phyloP scores from a whole-genome alignment of 2,329 filamentous ascomycete species.

The Fusarium staphyleae region DNA sequence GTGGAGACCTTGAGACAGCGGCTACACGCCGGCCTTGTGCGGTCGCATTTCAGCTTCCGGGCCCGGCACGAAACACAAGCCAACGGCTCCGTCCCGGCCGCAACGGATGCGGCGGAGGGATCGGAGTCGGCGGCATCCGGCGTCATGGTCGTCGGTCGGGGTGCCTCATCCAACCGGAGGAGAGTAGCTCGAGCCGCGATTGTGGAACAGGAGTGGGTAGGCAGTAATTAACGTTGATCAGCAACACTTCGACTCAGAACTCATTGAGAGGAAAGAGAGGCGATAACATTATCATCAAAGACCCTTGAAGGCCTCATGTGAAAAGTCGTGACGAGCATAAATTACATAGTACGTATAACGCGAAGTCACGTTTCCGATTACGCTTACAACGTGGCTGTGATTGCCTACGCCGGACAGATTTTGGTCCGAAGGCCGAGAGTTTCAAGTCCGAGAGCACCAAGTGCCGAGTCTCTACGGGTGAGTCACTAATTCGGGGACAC shows the following conservation, averaged over 20 bases:
- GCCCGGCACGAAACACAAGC: slow-evolving; percentile 85
- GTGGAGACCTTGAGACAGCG: slow-evolving; percentile 78
- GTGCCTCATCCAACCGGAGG: slow-evolving; percentile 26
- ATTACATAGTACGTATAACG: too few species aligned
- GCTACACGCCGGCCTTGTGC: slow-evolving; percentile 77
- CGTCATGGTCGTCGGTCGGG: slow-evolving; percentile 24
- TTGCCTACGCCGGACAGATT: slow-evolving; percentile 26
- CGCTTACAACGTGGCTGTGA: slow-evolving; percentile 19
- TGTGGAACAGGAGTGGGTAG: too few species aligned
- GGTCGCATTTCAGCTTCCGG: slow-evolving; percentile 88
- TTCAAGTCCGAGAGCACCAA: slow-evolving; percentile 24
- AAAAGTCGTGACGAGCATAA: slow-evolving; percentile 13
- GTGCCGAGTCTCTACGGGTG: slow-evolving; percentile 12
- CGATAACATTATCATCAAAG: too few species aligned
- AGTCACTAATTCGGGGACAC: slow-evolving; percentile 24
- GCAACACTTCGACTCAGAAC: neutral
- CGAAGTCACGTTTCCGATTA: slow-evolving; percentile 28
- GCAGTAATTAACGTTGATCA: too few species aligned
- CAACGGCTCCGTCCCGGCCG: slow-evolving; percentile 57
- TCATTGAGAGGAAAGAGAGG: too few species aligned
- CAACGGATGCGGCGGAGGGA: slow-evolving; percentile 21
- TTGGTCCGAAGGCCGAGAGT: slow-evolving; percentile 38
- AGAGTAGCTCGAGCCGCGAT: too few species aligned
- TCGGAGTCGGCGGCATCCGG: slow-evolving; percentile 36
- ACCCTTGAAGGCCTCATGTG: slow-evolving; percentile 10